Percentiles rank a stretch among this genome's conserved stretches.
phyloP scores from a whole-genome alignment of 2,329 filamentous ascomycete genomes.

The Nemania sp. region DNA sequence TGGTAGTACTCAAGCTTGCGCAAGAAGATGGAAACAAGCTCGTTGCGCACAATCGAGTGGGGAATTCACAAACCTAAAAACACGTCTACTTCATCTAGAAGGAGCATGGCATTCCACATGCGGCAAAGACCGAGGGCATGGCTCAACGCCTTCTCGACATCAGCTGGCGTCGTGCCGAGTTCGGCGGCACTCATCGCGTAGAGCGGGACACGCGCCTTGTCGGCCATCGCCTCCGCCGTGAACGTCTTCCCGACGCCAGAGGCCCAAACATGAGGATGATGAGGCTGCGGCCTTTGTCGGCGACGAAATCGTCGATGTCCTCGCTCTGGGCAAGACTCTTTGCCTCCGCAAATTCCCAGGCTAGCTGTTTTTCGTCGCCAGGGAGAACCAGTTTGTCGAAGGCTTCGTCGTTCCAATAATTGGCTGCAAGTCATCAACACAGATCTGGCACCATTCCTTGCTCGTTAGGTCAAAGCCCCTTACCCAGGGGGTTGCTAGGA shows the following conservation, averaged over 20 bases:
- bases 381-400: slow-evolving; percentile 55
- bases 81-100: slow-evolving; percentile 59
- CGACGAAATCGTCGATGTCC: slow-evolving; percentile 53
- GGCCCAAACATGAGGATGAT: slow-evolving; percentile 54
- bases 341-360: slow-evolving; percentile 55
- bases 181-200: slow-evolving; percentile 57
- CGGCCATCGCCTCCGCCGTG: slow-evolving; percentile 56
- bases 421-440: slow-evolving; percentile 46
- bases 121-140: slow-evolving; percentile 53
- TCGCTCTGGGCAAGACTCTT: slow-evolving; percentile 46
- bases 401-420: slow-evolving; percentile 54
- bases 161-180: slow-evolving; percentile 52
- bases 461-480: slow-evolving; percentile 54
- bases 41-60: slow-evolving; percentile 55
- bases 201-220: slow-evolving; percentile 54
- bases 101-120: slow-evolving; percentile 58
- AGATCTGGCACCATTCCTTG: slow-evolving; percentile 51
- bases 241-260: slow-evolving; percentile 56
- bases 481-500: slow-evolving; percentile 54
- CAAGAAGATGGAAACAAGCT: slow-evolving; percentile 51
- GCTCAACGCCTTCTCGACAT: slow-evolving; percentile 52
- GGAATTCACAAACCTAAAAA: slow-evolving; percentile 52
- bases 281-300: slow-evolving; percentile 53
- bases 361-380: slow-evolving; percentile 53
- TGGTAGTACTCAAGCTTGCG: slow-evolving; percentile 50